Conservation (phyloP, 2,329 filamentous ascomycete genomes). For the Neofusicoccum kwambonambiense region DNA sequence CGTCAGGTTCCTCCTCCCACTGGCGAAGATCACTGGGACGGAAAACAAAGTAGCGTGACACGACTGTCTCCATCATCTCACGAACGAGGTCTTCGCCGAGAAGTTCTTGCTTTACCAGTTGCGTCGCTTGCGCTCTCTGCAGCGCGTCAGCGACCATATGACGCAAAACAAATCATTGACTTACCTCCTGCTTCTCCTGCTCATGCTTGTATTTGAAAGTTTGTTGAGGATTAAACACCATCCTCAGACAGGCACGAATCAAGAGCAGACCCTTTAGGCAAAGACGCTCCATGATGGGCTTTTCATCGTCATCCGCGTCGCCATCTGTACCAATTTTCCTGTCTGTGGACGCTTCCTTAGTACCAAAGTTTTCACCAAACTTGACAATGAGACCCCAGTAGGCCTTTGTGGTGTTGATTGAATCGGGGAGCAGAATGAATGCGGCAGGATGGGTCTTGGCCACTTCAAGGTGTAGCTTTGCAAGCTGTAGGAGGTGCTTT, state of each 20-base stretch:
- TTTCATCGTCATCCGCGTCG: slow-evolving; percentile 47
- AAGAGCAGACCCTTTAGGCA: slow-evolving; percentile 81
- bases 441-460: slow-evolving; percentile 74
- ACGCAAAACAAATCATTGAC: not conserved
- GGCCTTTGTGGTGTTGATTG: slow-evolving; percentile 70
- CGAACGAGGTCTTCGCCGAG: slow-evolving; percentile 74
- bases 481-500: slow-evolving; percentile 84
- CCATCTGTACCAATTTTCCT: slow-evolving; percentile 42
- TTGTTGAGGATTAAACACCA: slow-evolving; percentile 76
- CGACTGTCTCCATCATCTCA: slow-evolving; percentile 78
- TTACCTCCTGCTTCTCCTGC: slow-evolving; percentile 67
- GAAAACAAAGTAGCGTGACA: slow-evolving; percentile 87
- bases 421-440: slow-evolving; percentile 79
- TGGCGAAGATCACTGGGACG: slow-evolving; percentile 79
- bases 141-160: not conserved
- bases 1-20: slow-evolving; percentile 93
- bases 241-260: slow-evolving; percentile 77
- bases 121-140: slow-evolving; percentile 63
- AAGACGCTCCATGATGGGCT: slow-evolving; percentile 70
- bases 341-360: slow-evolving; percentile 36
- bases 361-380: slow-evolving; percentile 72
- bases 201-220: slow-evolving; percentile 80
- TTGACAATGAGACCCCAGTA: slow-evolving; percentile 83
- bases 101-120: slow-evolving; percentile 69
- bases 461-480: slow-evolving; percentile 90